phyloP scores from a whole-genome alignment of 2,329 filamentous ascomycete genomes.

The Neopestalotiopsis sp. region DNA sequence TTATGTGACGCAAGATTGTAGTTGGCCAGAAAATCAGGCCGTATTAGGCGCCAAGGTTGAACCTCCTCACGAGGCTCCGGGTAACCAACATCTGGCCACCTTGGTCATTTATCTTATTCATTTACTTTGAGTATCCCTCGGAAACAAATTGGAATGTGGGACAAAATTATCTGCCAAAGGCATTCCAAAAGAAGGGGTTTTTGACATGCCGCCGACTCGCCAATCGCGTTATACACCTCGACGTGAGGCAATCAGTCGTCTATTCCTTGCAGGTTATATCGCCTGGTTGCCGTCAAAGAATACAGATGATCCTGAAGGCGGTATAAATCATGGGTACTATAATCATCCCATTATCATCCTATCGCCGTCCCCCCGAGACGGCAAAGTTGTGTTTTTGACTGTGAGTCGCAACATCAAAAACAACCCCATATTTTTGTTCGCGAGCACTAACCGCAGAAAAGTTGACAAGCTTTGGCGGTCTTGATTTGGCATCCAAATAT shows the following conservation, averaged over 20 bases:
- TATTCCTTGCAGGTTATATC: slow-evolving; percentile 25
- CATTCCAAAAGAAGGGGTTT: too few relatives aligned
- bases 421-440: background rate
- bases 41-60: slow-evolving; percentile 12
- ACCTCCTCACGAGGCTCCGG: slow-evolving; percentile 3
- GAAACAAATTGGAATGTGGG: too few relatives aligned
- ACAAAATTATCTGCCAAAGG: too few relatives aligned
- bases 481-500: slow-evolving; percentile 22
- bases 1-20: background rate
- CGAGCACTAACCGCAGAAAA: slow-evolving; percentile 11
- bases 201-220: background rate
- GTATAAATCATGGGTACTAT: slow-evolving; percentile 24
- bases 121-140: too few relatives aligned
- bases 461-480: slow-evolving; percentile 28
- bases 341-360: slow-evolving; percentile 31
- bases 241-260: slow-evolving; percentile 6
- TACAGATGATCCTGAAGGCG: slow-evolving; percentile 8
- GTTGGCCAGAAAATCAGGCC: slow-evolving; percentile 5
- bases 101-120: background rate
- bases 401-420: slow-evolving; percentile 19
- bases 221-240: slow-evolving; percentile 1
- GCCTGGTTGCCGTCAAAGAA: slow-evolving; percentile 25
- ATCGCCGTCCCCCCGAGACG: slow-evolving; percentile 25
- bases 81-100: background rate
- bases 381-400: slow-evolving; percentile 26